Percentiles rank a stretch among this genome's conserved stretches.
phyloP scores from a whole-genome alignment of 495 filamentous ascomycete species.

The Neurospora sp. region DNA sequence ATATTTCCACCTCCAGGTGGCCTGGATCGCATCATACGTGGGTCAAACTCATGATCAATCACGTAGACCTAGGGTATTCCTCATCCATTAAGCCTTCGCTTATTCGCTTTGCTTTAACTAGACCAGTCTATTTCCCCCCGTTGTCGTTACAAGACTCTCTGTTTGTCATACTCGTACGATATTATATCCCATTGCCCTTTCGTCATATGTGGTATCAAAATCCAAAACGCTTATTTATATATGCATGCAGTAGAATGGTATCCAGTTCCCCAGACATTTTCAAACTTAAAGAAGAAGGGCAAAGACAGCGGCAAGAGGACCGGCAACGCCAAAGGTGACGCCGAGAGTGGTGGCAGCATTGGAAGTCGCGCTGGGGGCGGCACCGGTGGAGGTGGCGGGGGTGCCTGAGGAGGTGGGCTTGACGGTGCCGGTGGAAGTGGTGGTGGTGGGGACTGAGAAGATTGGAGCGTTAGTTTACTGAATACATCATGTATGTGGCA shows the following conservation, averaged over 20 bases:
- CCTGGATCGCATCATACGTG: neutral
- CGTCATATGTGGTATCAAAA: neutral
- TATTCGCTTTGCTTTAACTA: neutral
- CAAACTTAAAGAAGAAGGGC: constrained; percentile 4
- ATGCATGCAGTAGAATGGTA: neutral
- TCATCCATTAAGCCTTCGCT: neutral
- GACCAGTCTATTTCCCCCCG: neutral
- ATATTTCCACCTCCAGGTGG: no score
- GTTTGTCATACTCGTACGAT: neutral
- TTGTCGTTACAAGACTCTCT: neutral
- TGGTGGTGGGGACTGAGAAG: constrained; percentile 5
- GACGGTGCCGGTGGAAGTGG: neutral
- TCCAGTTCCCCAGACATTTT: neutral
- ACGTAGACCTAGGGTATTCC: neutral
- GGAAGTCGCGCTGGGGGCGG: neutral
- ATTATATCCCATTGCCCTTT: neutral
- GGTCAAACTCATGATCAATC: neutral
- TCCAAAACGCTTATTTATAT: neutral
- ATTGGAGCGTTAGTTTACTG: neutral
- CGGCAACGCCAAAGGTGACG: constrained; percentile 8
- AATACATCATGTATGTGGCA: neutral
- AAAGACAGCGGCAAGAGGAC: constrained; percentile 7
- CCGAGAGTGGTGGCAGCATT: constrained; percentile 4
- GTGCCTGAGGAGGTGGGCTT: neutral
- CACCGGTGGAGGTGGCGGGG: neutral